Evolutionary conservation across 73 alveolate genomes (phyloP), one percentile per base, ranked within the genome.

Genomic region (Stentor coeruleus): DNA sequence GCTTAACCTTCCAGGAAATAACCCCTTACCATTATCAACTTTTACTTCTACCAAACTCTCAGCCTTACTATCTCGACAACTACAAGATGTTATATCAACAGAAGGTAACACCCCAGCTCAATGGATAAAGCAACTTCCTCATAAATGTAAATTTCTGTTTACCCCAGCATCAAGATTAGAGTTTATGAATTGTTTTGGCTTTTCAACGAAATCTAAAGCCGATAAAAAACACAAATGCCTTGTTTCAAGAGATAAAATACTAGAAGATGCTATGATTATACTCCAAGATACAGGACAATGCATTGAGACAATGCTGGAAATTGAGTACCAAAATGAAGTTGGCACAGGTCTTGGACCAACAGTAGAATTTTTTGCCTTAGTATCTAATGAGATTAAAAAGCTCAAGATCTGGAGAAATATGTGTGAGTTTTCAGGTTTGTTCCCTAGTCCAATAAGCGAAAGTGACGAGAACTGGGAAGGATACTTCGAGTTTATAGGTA

Each of bases 401-500:
- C 66, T 75, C 20, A 28, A 37, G 33, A 38, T 75, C 33, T 75
- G 83, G 83, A 0, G 83, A 38, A 40, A 75, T 36, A 26, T n/a
- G 20, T 35, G 79, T 14, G 39, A 86, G 82, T 28, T 20, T 6
- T n/a, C 28, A 15, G 83, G 72, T 30, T 37, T 75, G 1, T 75
- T 75, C 3, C 83, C 83, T 75, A 36, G 33, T 2, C 83, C 72
- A n/a, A 91, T 73, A 49, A 74, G 82, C 3, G 49, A 91, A 76
- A 87, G 86, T 84, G 94, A 89, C 60, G 6, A 11, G 6, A 6
- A 20, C 6, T 38, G 84, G 59, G 49, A 91, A 76, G 94, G 87
- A 58, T 38, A 84, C 58, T 95, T 92, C 59, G 81, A 88, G 73
- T 82, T 95, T 58, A 55, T 85, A 38, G 99, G 99, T 3, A 82